Evolutionary conservation across 2,329 filamentous ascomycete genomes (phyloP), one percentile per base, ranked within the genome.

Genomic region (Torrubiellomyces zombiae): DNA sequence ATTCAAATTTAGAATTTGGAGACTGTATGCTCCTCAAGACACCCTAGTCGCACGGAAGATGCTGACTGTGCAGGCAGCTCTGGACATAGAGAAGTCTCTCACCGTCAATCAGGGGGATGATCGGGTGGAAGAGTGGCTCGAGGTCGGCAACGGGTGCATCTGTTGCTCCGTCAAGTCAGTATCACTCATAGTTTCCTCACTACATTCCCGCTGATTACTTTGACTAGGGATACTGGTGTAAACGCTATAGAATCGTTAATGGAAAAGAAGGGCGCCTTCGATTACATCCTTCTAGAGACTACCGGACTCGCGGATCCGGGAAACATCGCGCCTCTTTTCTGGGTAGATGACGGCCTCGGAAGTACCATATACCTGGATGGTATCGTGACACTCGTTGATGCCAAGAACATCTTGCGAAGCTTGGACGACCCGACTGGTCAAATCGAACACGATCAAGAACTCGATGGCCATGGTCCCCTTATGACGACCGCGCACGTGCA

Each of bases 201-300:
- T 7, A n/a, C 3, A 7, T 4, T 14, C 5, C n/a, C 14, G 23
- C 25, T 8, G 21, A 16, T 20, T 21, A 20, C 26, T 9, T 5
- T 17, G 5, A 12, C 1, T 22, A 85, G 79, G 55, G 89, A 98
- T 47, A 73, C 77, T 1, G 89, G 89, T 9, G 86, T 98, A 18
- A 81, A 81, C 37, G 89, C 89, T 18, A 92, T 98, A 27, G 89
- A 98, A 55, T 81, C 81, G 2, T 60, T 98, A 3, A 95, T 98
- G 81, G 80, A 85, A 35, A 82, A 83, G 42, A 81, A 80, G 35
- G 86, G 86, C 24, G 75, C 75, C 4, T 98, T 98, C 44, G 89
- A 98, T 55, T 98, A 95, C 54, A 95, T 98, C 36, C 66, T 98
- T 3, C 71, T 98, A 1, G 89, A 98, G 50, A 98, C 89, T 0